Evolutionary conservation across 2,329 filamentous ascomycete genomes (phyloP), one percentile per base, ranked within the genome.

Genomic region (Neofusicoccum kwambonambiense): DNA sequence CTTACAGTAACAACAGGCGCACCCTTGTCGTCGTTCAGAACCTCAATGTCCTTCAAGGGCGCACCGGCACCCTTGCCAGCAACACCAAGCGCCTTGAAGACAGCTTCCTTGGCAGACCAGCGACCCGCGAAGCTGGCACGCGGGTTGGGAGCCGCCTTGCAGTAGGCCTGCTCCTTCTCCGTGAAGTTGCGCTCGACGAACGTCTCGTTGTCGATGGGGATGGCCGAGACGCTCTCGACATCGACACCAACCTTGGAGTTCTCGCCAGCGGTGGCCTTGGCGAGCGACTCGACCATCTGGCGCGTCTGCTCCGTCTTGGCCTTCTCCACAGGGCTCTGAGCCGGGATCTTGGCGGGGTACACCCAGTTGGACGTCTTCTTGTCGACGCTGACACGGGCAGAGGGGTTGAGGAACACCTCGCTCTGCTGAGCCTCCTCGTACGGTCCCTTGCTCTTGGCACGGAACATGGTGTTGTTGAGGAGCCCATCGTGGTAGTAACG

Each of bases 101-200:
- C 93, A 34, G 95, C 95, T 81, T 99, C 95, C 83, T 99, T 99
- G 41, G 95, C 95, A 73, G 90, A 94, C 95, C 95, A 99, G 70
- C 93, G 89, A 57, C 95, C 95, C 4, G 94, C 92, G 79, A 97
- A 99, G 60, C 92, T 96, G 69, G 93, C 91, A 75, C 92, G 92
- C 1, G 93, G 91, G 74, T 86, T 89, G 5, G 92, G 82, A 15
- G 92, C 89, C 74, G 89, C 87, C 68, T 85, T 84, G 83, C 96
- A 99, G 82, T 99, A 98, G 35, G 86, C 84, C 71, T 93, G 90
- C 81, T 99, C 95, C 57, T 84, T 82, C 15, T 83, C 79, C 0
- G 95, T 98, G 79, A 99, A 99, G 82, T 99, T 99, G 71, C 95
- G 90, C 80, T 95, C 87, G 50, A 99, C 80, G 75, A 99, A 99